These are phyloP conservation scores for Saccharomycopsis hybrid DNA, from an alignment of 1,139 yeast genomes.

Conservation along the genomic window DNA sequence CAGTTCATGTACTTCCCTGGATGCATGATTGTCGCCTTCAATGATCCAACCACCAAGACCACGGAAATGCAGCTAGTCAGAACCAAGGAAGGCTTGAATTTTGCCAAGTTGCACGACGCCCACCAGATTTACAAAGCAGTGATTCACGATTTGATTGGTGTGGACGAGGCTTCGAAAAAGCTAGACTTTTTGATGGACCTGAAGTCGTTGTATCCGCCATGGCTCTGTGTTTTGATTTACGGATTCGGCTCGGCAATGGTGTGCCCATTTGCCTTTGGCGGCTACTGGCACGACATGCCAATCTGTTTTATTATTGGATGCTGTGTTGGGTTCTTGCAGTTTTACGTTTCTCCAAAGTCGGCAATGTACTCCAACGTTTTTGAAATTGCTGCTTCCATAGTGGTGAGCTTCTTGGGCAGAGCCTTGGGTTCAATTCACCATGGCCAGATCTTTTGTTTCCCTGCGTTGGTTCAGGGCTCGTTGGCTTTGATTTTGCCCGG, in stretches of 20 bases:
- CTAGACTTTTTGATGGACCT: slow-evolving; percentile 60
- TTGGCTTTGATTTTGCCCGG: slow-evolving; percentile 90
- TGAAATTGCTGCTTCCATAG: slow-evolving; percentile 83
- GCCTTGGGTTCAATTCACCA: slow-evolving; percentile 75
- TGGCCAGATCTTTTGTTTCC: slow-evolving; percentile 66
- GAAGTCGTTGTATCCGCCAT: slow-evolving; percentile 62
- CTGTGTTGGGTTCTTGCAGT: slow-evolving; percentile 78
- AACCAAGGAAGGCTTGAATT: slow-evolving; percentile 77
- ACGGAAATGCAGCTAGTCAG: slow-evolving; percentile 88
- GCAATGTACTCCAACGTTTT: slow-evolving; percentile 82
- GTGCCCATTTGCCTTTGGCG: slow-evolving; percentile 88
- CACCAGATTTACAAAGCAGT: slow-evolving; percentile 82
- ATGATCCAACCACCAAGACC: slow-evolving; percentile 88
- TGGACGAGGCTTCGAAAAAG: slow-evolving; percentile 73
- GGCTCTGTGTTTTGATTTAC: slow-evolving; percentile 72
- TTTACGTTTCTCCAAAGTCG: slow-evolving; percentile 75
- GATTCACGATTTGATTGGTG: slow-evolving; percentile 79
- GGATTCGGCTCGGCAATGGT: slow-evolving; percentile 79
- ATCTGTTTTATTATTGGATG: slow-evolving; percentile 73
- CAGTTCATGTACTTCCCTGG: slow-evolving; percentile 91
- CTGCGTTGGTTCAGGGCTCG: slow-evolving; percentile 86
- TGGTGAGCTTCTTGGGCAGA: slow-evolving; percentile 79
- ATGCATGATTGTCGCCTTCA: slow-evolving; percentile 87
- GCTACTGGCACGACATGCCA: slow-evolving; percentile 86
- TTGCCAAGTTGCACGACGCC: slow-evolving; percentile 73